phyloP scores from a whole-genome alignment of 129 eudicot genomes.

The Pulicaria dysenterica region DNA sequence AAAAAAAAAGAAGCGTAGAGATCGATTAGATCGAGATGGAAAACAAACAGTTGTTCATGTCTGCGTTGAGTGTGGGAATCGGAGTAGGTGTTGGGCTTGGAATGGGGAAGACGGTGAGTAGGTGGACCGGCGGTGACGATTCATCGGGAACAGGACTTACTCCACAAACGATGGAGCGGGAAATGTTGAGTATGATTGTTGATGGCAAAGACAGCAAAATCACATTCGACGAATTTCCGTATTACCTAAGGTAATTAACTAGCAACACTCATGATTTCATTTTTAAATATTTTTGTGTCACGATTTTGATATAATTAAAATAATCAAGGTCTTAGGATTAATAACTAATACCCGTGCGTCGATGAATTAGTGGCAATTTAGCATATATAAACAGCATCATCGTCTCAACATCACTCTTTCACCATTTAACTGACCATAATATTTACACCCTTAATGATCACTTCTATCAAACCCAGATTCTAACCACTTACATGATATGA shows the following conservation, averaged over 20 bases:
- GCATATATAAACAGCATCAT: too few relatives aligned
- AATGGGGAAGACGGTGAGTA: constrained; percentile 72
- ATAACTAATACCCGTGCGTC: too few relatives aligned
- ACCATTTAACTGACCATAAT: too few relatives aligned
- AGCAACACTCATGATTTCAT: too few relatives aligned
- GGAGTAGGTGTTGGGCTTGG: constrained; percentile 94
- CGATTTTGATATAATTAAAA: too few relatives aligned
- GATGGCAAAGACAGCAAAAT: constrained; percentile 70
- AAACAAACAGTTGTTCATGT: constrained; percentile 66
- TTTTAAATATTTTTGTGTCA: too few relatives aligned
- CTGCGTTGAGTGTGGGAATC: constrained; percentile 88
- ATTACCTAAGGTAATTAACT: constrained; percentile 63
- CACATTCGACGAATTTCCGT: constrained; percentile 85
- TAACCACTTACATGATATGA: too few relatives aligned
- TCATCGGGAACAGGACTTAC: constrained; percentile 43
- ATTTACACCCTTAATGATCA: too few relatives aligned
- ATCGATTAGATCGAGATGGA: constrained; percentile 50
- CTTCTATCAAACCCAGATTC: too few relatives aligned
- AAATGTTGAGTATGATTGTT: constrained; percentile 64
- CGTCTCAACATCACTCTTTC: too few relatives aligned
- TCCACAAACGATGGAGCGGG: constrained; percentile 67
- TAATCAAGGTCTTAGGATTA: too few relatives aligned
- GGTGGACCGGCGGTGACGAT: constrained; percentile 51
- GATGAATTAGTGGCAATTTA: too few relatives aligned
- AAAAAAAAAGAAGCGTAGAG: neutral